phyloP scores from a whole-genome alignment of 306 rosid species.

The Quillaja saponaria region DNA sequence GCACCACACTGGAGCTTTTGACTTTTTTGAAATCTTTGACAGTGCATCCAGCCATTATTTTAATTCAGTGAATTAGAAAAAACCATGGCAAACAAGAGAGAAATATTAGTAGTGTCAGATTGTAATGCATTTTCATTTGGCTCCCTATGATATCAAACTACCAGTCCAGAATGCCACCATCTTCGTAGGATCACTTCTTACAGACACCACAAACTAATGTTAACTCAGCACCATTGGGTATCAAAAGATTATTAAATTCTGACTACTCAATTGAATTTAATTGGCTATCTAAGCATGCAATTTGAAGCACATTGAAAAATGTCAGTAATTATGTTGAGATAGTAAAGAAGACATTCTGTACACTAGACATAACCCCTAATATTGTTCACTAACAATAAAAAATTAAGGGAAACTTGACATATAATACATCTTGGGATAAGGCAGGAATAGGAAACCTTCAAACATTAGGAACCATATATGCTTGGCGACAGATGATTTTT shows the following conservation, averaged over 20 bases:
- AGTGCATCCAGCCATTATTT: background rate
- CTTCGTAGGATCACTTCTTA: slow-evolving; percentile 2
- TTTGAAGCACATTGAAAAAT: slow-evolving; percentile 1
- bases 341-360: no score
- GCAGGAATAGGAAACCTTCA: no score
- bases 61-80: background rate
- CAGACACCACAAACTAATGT: background rate
- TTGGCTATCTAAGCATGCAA: background rate
- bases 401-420: no score
- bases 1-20: no score
- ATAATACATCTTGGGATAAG: no score
- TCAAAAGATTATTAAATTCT: slow-evolving; percentile 6
- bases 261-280: background rate
- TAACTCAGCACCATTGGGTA: slow-evolving; percentile 9
- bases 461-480: no score
- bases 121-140: background rate
- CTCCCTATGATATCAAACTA: background rate
- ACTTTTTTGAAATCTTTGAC: no score
- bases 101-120: background rate
- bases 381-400: no score
- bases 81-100: background rate
- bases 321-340: no score
- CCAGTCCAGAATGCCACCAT: background rate
- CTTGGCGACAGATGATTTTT: no score
- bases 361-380: no score